phyloP scores from a whole-genome alignment of 2,329 filamentous ascomycete genomes.

The Diaporthe citri region DNA sequence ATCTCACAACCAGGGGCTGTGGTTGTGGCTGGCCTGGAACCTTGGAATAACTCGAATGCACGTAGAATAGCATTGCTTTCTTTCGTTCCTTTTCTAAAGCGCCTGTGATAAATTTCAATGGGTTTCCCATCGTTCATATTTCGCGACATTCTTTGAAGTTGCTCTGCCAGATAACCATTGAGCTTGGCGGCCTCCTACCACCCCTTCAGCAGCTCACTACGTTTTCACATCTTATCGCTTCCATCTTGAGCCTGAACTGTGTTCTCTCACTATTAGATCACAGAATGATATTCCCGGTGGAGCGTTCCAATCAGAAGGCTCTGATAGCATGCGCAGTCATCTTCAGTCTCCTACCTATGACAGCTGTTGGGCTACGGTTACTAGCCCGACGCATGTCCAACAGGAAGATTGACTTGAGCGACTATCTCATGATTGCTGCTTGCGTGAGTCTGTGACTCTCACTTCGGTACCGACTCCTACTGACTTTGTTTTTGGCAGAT shows the following conservation, averaged over 20 bases:
- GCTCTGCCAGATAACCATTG: background rate
- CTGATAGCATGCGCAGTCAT: constrained; percentile 15
- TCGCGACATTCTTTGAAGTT: background rate
- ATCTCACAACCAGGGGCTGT: background rate
- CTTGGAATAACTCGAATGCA: background rate
- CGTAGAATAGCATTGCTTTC: background rate
- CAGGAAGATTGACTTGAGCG: constrained; percentile 4
- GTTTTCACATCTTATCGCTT: background rate
- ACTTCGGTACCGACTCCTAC: no score
- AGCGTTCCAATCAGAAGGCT: background rate
- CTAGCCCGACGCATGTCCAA: constrained; percentile 6
- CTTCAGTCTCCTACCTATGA: constrained; percentile 13
- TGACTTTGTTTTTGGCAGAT: background rate
- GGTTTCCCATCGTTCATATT: background rate
- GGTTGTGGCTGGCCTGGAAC: background rate
- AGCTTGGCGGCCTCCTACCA: no score
- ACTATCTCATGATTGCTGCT: constrained; percentile 20
- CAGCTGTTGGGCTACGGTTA: constrained; percentile 47
- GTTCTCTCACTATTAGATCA: no score
- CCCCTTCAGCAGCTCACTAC: no score
- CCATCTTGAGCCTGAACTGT: background rate
- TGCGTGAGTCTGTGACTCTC: background rate
- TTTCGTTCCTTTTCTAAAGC: background rate
- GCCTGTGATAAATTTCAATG: background rate
- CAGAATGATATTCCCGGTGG: constrained; percentile 14